Evolutionary conservation across 495 filamentous ascomycete genomes (phyloP).

Genomic region (Penicillium soppii): DNA sequence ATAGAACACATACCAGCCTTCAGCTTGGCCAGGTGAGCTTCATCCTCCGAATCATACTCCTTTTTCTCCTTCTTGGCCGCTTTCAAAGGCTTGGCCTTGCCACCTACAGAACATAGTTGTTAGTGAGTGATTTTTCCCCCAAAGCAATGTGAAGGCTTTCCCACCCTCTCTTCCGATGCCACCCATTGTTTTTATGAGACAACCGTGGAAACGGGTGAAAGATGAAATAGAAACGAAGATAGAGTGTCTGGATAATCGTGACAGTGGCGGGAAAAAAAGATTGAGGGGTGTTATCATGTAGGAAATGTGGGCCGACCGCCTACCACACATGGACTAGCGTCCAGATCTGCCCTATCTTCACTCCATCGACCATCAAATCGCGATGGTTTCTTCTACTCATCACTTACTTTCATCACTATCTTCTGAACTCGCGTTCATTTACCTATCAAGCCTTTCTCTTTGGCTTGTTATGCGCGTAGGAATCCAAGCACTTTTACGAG

Average conservation of each 20-base stretch:
- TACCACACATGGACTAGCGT: background rate
- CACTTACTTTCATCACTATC: slow-evolving; percentile 5
- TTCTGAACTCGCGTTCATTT: background rate
- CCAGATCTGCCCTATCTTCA: slow-evolving; percentile 1
- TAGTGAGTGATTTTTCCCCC: slow-evolving; percentile 2
- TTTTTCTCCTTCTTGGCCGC: slow-evolving; percentile 73
- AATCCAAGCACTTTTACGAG: slow-evolving; percentile 22
- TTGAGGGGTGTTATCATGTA: slow-evolving; percentile 8
- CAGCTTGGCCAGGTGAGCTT: slow-evolving; percentile 73
- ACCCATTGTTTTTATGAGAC: slow-evolving; percentile 52
- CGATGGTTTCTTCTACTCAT: background rate
- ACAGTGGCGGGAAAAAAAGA: slow-evolving; percentile 22
- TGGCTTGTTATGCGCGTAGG: slow-evolving; percentile 16
- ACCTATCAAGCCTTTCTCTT: slow-evolving; percentile 1
- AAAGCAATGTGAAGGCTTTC: background rate
- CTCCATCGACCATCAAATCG: background rate
- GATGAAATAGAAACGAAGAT: slow-evolving; percentile 10
- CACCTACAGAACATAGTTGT: slow-evolving; percentile 50
- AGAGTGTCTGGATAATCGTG: slow-evolving; percentile 8
- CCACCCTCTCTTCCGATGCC: slow-evolving; percentile 67
- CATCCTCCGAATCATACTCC: slow-evolving; percentile 74
- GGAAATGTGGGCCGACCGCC: slow-evolving; percentile 9
- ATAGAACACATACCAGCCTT: slow-evolving; percentile 56
- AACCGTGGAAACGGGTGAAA: slow-evolving; percentile 8
- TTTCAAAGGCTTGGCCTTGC: slow-evolving; percentile 85